These are phyloP conservation scores for Penicillium sp. DNA, from an alignment of 2,329 filamentous ascomycete genomes.

Conservation along the genomic window DNA sequence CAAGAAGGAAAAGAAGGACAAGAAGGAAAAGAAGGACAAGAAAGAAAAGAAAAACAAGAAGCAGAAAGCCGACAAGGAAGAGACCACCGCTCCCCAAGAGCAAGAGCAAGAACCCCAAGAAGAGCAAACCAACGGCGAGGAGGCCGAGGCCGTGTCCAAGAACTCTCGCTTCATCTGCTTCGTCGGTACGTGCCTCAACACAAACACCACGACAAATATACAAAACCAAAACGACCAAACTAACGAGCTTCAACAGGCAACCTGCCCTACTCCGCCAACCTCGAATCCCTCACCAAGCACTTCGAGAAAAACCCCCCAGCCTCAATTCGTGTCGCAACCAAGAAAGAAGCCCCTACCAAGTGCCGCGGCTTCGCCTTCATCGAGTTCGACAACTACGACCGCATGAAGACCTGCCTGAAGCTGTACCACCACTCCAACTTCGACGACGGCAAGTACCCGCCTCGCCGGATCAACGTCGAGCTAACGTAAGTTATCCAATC, in stretches of 20 bases:
- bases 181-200: conserved; percentile 59
- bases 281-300: conserved; percentile 70
- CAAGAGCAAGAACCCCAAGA: conserved; percentile 20
- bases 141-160: conserved; percentile 24
- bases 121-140: conserved; percentile 9
- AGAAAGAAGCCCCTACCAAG: conserved; percentile 63
- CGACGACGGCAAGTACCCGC: conserved; percentile 56
- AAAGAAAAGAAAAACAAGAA: conserved; percentile 29
- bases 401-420: conserved; percentile 91
- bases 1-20: conserved; percentile 16
- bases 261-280: conserved; percentile 81
- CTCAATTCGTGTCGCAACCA: conserved; percentile 73
- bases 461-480: conserved; percentile 88
- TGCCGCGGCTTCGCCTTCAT: conserved; percentile 83
- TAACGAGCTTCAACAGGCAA: conserved; percentile 71
- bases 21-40: conserved; percentile 18
- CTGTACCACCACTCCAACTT: conserved; percentile 88
- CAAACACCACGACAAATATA: background rate
- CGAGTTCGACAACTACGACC: conserved; percentile 83
- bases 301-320: conserved; percentile 75
- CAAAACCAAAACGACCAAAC: conserved; percentile 11
- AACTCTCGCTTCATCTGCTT: conserved; percentile 75
- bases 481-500: conserved; percentile 68
- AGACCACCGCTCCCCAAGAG: conserved; percentile 14
- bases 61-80: conserved; percentile 22